Evolutionary conservation across 495 filamentous ascomycete genomes (phyloP).

Genomic region (Neurospora discreta): DNA sequence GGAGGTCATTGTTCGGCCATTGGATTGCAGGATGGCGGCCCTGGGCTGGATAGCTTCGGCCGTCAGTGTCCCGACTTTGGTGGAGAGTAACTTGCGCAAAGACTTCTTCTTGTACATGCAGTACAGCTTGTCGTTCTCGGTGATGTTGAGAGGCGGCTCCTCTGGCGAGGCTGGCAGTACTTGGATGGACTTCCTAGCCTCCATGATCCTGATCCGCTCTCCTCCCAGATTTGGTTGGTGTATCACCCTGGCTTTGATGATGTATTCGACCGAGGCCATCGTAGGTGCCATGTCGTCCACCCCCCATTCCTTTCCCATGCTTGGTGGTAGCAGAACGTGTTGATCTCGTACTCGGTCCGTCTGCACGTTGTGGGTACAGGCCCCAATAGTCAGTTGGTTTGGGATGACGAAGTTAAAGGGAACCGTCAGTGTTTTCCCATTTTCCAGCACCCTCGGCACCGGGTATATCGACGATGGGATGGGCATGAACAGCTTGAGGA

Average conservation of each 20-base stretch:
- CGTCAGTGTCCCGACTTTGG: conserved; percentile 62
- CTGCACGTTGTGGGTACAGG: conserved; percentile 34
- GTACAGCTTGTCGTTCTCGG: conserved; percentile 51
- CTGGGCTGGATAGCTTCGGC: conserved; percentile 65
- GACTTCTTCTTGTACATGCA: conserved; percentile 61
- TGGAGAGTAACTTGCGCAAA: conserved; percentile 64
- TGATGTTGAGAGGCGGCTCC: conserved; percentile 62
- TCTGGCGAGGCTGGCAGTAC: conserved; percentile 68
- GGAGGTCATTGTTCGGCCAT: conserved; percentile 26
- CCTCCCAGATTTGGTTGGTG: conserved; percentile 20
- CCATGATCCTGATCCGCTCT: conserved; percentile 28
- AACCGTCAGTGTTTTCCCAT: conserved; percentile 55
- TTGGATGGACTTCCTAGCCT: conserved; percentile 49
- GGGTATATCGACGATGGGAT: conserved; percentile 59
- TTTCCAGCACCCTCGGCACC: conserved; percentile 53
- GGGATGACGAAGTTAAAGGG: conserved; percentile 88
- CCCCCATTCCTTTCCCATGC: conserved; percentile 54
- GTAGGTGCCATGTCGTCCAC: conserved; percentile 72
- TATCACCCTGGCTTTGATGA: conserved; percentile 48
- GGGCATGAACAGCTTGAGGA: conserved; percentile 77
- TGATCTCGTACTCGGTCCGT: conserved; percentile 52
- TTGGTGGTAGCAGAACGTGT: conserved; percentile 74
- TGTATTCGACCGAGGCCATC: conserved; percentile 70
- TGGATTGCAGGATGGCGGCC: conserved; percentile 47
- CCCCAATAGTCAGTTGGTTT: conserved; percentile 48